Base-by-base conservation (phyloP, 192 early-diverging fungal genomes). In the Coemansia sp. region DNA sequence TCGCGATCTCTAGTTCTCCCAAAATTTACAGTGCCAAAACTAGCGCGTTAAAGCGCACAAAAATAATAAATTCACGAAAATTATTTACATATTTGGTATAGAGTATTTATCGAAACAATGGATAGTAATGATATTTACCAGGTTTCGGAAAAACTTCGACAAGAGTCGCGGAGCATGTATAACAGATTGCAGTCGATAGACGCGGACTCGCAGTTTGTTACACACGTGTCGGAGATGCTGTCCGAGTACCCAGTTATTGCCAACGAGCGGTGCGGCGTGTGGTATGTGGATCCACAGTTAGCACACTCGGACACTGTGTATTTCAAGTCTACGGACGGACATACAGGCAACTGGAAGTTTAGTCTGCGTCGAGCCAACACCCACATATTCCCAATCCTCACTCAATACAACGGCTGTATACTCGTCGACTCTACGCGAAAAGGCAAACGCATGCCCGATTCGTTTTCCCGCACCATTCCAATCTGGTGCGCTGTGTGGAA, bases 291-390 rank as follows among this genome's bases (percentile, higher is more conserved):
- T 59, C 88, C 88, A 0, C 47, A 59, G n/a, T 75, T 76, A 62
- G 84, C 89, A 68, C 64, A 83, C 55, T 66, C 60, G 11, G 75
- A 86, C 22, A 81, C 88, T 0, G 93, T 89, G 2, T 96, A 96
- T 63, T 94, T 96, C 68, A 96, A 96, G 65, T 96, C 94, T 5
- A 96, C 94, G 2, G 94, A 96, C 77, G 94, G 94, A 0, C 94
- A 96, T 66, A 88, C 82, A 28, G 87, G 89, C 3, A 81, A 86
- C 50, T 94, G 93, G 93, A 85, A 88, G 59, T 93, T 95, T 36
- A 95, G 87, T 64, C 56, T 94, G 56, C 84, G 91, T 31, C 54
- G 94, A 55, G 77, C 90, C 56, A 96, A 96, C 72, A 80, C 85
- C 34, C 90, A 92, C 61, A 59, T 94, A 22, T 60, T 96, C 2